phyloP scores from a whole-genome alignment of 805 yeast genomes.

The Saturnispora saitoi region DNA sequence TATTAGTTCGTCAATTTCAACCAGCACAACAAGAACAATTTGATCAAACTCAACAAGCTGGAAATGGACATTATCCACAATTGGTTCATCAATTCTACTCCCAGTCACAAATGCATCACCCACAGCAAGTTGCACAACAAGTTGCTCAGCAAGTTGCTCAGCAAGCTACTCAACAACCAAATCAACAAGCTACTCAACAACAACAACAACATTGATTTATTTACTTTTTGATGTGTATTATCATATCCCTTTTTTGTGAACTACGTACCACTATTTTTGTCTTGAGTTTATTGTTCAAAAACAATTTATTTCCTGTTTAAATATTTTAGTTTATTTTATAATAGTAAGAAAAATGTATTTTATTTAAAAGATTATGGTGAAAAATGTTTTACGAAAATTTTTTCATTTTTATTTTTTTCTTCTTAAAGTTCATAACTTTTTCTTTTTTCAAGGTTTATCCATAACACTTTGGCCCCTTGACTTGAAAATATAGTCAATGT shows the following conservation, averaged over 20 bases:
- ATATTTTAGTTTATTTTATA: not conserved
- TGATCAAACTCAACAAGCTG: not conserved
- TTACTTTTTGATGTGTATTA: not conserved
- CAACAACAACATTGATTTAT: constrained; percentile 5
- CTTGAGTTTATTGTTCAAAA: not conserved
- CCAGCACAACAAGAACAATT: constrained; percentile 3
- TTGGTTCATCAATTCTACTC: constrained; percentile 3
- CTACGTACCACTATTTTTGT: not conserved
- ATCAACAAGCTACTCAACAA: constrained; percentile 2
- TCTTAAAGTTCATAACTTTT: no score
- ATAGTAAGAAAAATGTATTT: not conserved
- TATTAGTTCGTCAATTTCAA: constrained; percentile 8
- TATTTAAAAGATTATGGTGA: not conserved
- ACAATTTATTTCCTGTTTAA: not conserved
- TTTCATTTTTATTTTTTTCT: not conserved
- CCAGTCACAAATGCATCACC: not conserved
- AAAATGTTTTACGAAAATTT: not conserved
- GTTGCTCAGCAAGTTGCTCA: not conserved
- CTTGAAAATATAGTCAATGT: not conserved
- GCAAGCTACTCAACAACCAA: constrained; percentile 1
- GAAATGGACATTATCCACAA: constrained; percentile 2
- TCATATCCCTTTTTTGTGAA: not conserved
- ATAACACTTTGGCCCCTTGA: constrained; percentile 2
- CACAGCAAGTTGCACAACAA: not conserved
- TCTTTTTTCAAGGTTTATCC: constrained; percentile 1